A percentile compares a stretch with the other conserved stretches of the same genome.
These are phyloP conservation scores for Didymosphaeria variabile DNA, from an alignment of 2,329 filamentous ascomycete genomes.

Conservation along the genomic window DNA sequence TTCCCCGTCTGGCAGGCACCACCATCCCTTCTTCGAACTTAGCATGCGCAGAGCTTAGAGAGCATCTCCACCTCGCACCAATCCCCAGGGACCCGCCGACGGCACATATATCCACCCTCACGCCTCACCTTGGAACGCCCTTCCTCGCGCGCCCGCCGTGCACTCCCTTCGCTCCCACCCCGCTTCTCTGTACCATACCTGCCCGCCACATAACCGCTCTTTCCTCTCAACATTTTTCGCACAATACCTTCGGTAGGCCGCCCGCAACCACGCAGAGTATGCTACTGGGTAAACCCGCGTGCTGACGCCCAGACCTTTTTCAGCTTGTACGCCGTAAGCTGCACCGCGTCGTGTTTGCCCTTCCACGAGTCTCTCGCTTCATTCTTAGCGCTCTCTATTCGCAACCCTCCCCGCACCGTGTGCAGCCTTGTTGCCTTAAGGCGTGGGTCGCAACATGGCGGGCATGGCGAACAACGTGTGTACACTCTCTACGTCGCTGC, in stretches of 20 bases:
- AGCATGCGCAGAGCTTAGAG: slow-evolving; percentile 50
- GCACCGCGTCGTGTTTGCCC: slow-evolving; percentile 28
- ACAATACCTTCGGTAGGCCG: slow-evolving; percentile 28
- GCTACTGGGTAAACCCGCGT: slow-evolving; percentile 24
- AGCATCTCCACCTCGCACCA: slow-evolving; percentile 38
- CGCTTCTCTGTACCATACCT: slow-evolving; percentile 35
- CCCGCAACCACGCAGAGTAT: slow-evolving; percentile 19
- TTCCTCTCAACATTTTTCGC: slow-evolving; percentile 22
- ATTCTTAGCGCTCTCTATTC: slow-evolving; percentile 15
- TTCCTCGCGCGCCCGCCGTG: slow-evolving; percentile 25
- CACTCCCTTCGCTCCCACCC: slow-evolving; percentile 37
- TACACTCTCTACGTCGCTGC: slow-evolving; percentile 20
- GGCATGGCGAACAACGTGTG: slow-evolving; percentile 45
- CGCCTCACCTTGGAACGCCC: slow-evolving; percentile 35
- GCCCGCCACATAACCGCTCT: slow-evolving; percentile 30
- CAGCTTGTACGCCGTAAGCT: slow-evolving; percentile 38
- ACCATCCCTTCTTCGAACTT: slow-evolving; percentile 50
- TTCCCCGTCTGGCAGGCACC: slow-evolving; percentile 50
- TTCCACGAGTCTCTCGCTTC: slow-evolving; percentile 16
- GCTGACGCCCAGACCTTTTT: slow-evolving; percentile 49
- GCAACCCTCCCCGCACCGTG: slow-evolving; percentile 13
- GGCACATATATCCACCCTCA: slow-evolving; percentile 36
- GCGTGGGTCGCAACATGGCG: slow-evolving; percentile 36
- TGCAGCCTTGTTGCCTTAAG: slow-evolving; percentile 29
- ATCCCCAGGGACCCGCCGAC: slow-evolving; percentile 36